Percentiles rank a stretch among this genome's conserved stretches.
Conservation (phyloP, 805 yeast genomes). For the Metschnikowia peoriensis region DNA sequence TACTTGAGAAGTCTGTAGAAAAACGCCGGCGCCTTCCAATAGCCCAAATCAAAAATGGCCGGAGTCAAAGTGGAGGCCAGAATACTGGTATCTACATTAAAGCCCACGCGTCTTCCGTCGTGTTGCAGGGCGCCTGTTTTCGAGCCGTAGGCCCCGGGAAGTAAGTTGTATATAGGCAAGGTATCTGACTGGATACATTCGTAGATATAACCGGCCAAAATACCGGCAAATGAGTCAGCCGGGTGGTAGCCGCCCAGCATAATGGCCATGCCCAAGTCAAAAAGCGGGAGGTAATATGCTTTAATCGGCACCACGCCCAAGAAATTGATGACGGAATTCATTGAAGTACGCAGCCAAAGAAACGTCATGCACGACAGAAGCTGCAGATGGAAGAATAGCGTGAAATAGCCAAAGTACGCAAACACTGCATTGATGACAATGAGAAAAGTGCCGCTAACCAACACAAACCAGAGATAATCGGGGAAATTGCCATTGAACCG, state of each 20-base stretch:
- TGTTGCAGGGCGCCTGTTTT: not conserved
- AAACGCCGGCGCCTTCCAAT: constrained; percentile 54
- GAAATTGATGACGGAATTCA: constrained; percentile 53
- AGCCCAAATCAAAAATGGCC: constrained; percentile 50
- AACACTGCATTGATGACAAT: constrained; percentile 28
- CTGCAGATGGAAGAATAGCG: constrained; percentile 33
- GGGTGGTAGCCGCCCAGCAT: constrained; percentile 44
- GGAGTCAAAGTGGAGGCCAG: constrained; percentile 12
- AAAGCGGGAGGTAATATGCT: constrained; percentile 54
- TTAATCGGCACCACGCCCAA: constrained; percentile 51
- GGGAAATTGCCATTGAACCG: constrained; percentile 49
- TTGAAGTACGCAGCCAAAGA: constrained; percentile 59
- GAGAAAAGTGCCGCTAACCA: constrained; percentile 49
- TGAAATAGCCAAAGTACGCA: constrained; percentile 10
- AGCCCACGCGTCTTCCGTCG: constrained; percentile 30
- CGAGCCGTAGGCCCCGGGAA: constrained; percentile 30
- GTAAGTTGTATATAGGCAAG: constrained; percentile 38
- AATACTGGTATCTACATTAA: constrained; percentile 14
- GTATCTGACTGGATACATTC: constrained; percentile 62
- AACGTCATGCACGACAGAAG: constrained; percentile 55
- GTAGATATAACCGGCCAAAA: constrained; percentile 56
- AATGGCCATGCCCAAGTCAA: constrained; percentile 30
- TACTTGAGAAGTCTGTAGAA: constrained; percentile 31
- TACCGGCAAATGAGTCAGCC: constrained; percentile 47
- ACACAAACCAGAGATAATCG: constrained; percentile 55